These are phyloP conservation scores for Eleusine coracana DNA, from an alignment of 176 grass and related monocot genomes.

Conservation along the genomic window DNA sequence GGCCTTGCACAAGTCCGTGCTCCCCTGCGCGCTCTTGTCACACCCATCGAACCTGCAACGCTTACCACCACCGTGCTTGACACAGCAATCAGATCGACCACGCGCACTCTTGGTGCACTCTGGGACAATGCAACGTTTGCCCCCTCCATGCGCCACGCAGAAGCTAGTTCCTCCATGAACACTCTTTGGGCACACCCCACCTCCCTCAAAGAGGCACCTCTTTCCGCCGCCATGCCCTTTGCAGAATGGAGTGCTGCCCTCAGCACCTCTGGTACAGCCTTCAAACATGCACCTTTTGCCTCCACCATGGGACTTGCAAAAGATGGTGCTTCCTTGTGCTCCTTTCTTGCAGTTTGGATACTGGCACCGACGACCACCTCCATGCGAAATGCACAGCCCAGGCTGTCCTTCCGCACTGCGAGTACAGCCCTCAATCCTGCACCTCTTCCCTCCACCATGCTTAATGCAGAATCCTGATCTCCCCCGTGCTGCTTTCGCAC, in stretches of 20 bases:
- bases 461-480: constrained; percentile 81
- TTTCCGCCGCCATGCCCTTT: constrained; percentile 87
- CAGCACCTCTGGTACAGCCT: constrained; percentile 78
- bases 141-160: constrained; percentile 84
- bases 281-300: constrained; percentile 79
- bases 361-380: constrained; percentile 86
- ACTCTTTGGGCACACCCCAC: constrained; percentile 72
- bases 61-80: constrained; percentile 84
- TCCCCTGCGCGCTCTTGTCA: constrained; percentile 84
- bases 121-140: constrained; percentile 59
- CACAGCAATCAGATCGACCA: constrained; percentile 75
- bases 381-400: constrained; percentile 84
- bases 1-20: constrained; percentile 88
- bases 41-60: constrained; percentile 71
- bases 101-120: constrained; percentile 84
- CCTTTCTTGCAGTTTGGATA: constrained; percentile 62
- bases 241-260: constrained; percentile 80
- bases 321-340: constrained; percentile 85
- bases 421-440: constrained; percentile 65
- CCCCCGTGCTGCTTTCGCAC: constrained; percentile 70
- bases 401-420: constrained; percentile 76
- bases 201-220: constrained; percentile 83
- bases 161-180: constrained; percentile 84
- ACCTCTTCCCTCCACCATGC: constrained; percentile 87
- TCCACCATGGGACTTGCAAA: constrained; percentile 87